A percentile compares a stretch with the other conserved stretches of the same genome.
phyloP scores from a whole-genome alignment of 345 rosid genomes.

The Streptanthus diversifolius region DNA sequence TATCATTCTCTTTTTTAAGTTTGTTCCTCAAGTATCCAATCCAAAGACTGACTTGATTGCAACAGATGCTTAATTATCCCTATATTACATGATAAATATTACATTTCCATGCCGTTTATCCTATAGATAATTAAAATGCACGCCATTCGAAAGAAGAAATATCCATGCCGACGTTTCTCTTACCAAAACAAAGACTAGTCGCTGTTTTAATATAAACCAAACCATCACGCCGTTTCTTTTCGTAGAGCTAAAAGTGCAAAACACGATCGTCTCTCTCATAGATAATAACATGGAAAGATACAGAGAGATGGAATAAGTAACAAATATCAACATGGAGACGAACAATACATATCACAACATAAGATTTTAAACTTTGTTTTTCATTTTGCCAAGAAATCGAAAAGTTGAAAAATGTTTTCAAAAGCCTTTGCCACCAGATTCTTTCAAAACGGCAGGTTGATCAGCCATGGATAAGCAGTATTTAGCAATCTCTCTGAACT shows the following conservation, averaged over 20 bases:
- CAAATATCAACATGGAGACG: background rate
- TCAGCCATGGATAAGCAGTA: constrained; percentile 77
- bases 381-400: background rate
- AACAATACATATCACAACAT: background rate
- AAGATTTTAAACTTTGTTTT: background rate
- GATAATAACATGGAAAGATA: background rate
- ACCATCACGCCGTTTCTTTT: background rate
- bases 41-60: no score
- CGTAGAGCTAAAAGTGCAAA: background rate
- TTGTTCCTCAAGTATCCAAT: no score
- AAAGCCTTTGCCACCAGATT: constrained; percentile 54
- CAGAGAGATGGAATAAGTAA: background rate
- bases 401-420: background rate
- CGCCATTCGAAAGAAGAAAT: background rate
- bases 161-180: background rate
- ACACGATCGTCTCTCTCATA: background rate
- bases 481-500: constrained; percentile 78
- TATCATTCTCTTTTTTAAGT: no score
- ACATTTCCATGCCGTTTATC: background rate
- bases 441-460: constrained; percentile 50
- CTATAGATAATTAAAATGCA: background rate
- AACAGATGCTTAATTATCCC: no score
- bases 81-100: no score
- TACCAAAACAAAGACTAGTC: background rate
- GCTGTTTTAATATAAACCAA: background rate